Conservation (phyloP, 2,329 filamentous ascomycete species). For the Bipolaris sorokiniana region DNA sequence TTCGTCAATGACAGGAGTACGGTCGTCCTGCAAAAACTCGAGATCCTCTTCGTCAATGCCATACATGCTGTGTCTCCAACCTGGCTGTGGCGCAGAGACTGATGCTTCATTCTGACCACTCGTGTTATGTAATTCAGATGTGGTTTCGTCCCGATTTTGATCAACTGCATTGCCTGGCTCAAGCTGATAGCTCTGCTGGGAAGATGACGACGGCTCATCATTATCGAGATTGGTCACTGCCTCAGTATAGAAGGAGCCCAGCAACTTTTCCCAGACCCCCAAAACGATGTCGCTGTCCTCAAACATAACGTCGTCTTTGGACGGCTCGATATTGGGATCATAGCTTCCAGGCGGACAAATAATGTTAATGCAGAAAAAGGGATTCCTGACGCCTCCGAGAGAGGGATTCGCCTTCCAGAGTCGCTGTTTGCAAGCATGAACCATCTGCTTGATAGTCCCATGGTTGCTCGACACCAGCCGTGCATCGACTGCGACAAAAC, state of each 20-base stretch:
- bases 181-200: background rate
- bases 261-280: conserved; percentile 52
- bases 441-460: conserved; percentile 66
- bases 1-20: conserved; percentile 23
- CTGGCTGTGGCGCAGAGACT: background rate
- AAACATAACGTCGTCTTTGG: conserved; percentile 76
- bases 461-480: conserved; percentile 65
- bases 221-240: conserved; percentile 11
- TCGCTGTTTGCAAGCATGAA: conserved; percentile 59
- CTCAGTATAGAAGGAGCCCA: conserved; percentile 49
- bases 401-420: conserved; percentile 46
- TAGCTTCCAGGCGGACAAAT: conserved; percentile 67
- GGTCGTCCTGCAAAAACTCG: conserved; percentile 26
- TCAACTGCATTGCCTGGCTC: background rate
- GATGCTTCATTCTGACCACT: background rate
- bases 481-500: conserved; percentile 72
- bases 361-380: conserved; percentile 70
- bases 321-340: conserved; percentile 73
- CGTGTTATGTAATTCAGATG: background rate
- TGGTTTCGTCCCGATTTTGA: background rate
- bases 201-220: conserved; percentile 4
- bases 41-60: conserved; percentile 48
- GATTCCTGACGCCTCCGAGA: conserved; percentile 52
- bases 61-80: conserved; percentile 50
- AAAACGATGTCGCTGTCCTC: conserved; percentile 59